These are phyloP conservation scores for Rhytidiadelphus loreus DNA, from an alignment of 225 moss, liverwort and hornwort genomes.

Conservation along the genomic window DNA sequence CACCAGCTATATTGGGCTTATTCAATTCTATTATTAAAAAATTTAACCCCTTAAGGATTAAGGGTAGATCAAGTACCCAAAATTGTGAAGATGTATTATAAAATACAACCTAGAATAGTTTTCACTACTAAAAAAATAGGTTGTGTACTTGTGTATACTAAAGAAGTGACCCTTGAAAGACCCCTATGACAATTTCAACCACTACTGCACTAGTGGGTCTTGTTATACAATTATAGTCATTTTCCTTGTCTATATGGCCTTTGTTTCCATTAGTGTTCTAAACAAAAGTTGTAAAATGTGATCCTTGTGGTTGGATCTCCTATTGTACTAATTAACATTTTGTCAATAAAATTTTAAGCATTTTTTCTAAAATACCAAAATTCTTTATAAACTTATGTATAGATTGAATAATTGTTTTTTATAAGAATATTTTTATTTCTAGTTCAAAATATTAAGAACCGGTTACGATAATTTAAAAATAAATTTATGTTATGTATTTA, in stretches of 20 bases:
- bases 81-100: background rate
- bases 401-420: background rate
- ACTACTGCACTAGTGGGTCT: rapidly evolving
- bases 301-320: background rate
- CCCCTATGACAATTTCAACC: background rate
- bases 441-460: background rate
- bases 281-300: background rate
- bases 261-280: background rate
- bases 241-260: background rate
- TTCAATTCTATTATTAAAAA: background rate
- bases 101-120: background rate
- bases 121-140: background rate
- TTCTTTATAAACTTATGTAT: background rate
- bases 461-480: rapidly evolving
- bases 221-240: background rate
- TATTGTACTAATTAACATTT: background rate
- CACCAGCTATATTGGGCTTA: background rate
- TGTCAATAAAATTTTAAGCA: background rate
- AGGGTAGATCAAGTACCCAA: rapidly evolving
- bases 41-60: background rate
- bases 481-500: background rate
- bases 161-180: background rate
- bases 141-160: rapidly evolving
- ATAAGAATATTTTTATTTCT: background rate
- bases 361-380: background rate